phyloP scores from a whole-genome alignment of 1,284 basidiomycete species.

The Moesziomyces antarcticus region DNA sequence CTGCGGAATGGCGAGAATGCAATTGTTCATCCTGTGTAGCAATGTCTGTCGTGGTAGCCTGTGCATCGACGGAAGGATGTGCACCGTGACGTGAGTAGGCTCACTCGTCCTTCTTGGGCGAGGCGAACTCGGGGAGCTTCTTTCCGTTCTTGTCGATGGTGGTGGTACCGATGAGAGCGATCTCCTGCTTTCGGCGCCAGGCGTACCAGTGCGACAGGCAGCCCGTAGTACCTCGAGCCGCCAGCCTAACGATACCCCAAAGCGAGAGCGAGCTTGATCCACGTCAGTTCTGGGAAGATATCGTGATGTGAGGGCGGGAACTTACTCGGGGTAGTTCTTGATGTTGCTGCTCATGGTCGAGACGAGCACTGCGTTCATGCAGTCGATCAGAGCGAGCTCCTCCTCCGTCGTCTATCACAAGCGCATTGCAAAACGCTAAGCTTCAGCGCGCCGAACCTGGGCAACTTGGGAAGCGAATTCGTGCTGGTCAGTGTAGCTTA shows the following conservation, averaged over 20 bases:
- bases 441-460: no score
- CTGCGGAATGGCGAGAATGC: neutral
- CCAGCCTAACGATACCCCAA: constrained; percentile 3
- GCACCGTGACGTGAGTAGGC: neutral
- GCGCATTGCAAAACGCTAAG: no score
- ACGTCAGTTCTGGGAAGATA: no score
- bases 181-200: constrained; percentile 16
- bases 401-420: constrained; percentile 19
- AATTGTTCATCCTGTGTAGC: neutral
- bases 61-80: neutral
- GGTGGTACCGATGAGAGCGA: constrained; percentile 2
- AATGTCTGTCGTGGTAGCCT: no score
- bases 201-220: constrained; percentile 13
- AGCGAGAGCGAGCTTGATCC: neutral
- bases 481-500: no score
- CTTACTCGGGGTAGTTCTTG: constrained; percentile 16
- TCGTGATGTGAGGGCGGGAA: neutral
- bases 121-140: constrained; percentile 2
- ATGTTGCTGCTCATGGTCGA: constrained; percentile 4
- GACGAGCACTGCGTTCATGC: neutral
- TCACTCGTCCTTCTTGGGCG: constrained; percentile 1
- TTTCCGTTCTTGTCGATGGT: constrained; percentile 22
- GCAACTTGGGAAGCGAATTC: no score
- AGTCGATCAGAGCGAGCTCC: constrained; percentile 14
- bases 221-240: neutral